Evolutionary conservation across 2,329 filamentous ascomycete genomes (phyloP).

Genomic region (Alternaria gaisen): DNA sequence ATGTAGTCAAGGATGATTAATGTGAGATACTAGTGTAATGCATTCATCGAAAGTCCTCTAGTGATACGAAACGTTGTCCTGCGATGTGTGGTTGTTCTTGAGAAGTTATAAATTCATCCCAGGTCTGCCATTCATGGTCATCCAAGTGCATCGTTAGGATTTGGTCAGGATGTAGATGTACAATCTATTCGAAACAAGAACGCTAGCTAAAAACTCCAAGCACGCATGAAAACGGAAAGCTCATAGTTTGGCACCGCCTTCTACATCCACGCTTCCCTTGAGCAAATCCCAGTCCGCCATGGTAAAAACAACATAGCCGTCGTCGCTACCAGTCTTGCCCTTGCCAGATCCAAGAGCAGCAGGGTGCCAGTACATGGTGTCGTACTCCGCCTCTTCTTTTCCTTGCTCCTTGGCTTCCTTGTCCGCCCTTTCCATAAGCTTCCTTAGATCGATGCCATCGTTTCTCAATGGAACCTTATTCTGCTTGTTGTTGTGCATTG

Average conservation of each 20-base stretch:
- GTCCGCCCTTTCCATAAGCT: conserved; percentile 52
- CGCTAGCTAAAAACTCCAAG: conserved; percentile 6
- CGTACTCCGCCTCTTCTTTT: conserved; percentile 43
- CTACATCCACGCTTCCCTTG: conserved; percentile 40
- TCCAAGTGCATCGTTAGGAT: neutral
- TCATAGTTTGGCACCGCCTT: conserved; percentile 29
- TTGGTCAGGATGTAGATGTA: neutral
- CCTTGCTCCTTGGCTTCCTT: conserved; percentile 51
- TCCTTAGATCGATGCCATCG: conserved; percentile 69
- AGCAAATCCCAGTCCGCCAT: conserved; percentile 67
- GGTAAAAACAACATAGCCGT: conserved; percentile 66
- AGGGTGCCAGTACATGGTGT: conserved; percentile 63
- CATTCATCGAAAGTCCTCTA: neutral
- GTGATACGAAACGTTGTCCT: neutral
- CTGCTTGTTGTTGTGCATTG: conserved; percentile 81
- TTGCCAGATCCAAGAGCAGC: conserved; percentile 46
- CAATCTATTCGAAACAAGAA: neutral
- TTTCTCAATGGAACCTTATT: conserved; percentile 76
- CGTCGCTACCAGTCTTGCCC: conserved; percentile 49
- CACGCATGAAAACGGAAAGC: neutral
- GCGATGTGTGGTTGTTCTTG: neutral
- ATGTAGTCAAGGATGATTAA: too few species aligned
- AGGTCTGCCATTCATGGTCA: neutral
- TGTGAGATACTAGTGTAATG: neutral
- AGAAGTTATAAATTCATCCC: neutral